Conservation (phyloP, 2,329 filamentous ascomycete genomes). For the Fusarium liriodendri region DNA sequence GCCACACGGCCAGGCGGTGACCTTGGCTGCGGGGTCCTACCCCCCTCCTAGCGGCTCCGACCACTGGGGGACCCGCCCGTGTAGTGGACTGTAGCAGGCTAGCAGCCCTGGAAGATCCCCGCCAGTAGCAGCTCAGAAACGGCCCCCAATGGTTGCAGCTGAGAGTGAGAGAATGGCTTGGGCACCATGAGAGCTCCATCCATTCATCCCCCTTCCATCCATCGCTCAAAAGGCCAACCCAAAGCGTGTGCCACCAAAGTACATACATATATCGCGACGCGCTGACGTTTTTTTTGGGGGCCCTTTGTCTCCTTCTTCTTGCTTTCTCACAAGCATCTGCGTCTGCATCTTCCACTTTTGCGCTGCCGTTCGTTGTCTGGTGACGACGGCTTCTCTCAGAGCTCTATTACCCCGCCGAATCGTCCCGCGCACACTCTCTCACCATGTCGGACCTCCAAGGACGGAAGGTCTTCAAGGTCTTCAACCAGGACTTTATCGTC, state of each 20-base stretch:
- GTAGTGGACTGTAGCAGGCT: constrained; percentile 1
- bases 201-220: constrained; percentile 26
- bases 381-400: constrained; percentile 4
- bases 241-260: constrained; percentile 20
- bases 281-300: constrained; percentile 18
- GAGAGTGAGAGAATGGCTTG: not conserved
- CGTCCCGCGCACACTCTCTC: constrained; percentile 21
- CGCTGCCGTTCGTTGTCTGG: not conserved
- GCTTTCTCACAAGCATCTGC: constrained; percentile 10
- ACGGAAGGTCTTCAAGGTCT: constrained; percentile 98
- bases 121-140: constrained; percentile 18
- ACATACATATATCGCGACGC: constrained; percentile 44
- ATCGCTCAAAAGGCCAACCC: not conserved
- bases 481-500: constrained; percentile 99
- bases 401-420: constrained; percentile 29
- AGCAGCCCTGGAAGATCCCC: constrained; percentile 32
- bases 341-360: not conserved
- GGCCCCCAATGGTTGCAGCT: constrained; percentile 26
- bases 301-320: constrained; percentile 30
- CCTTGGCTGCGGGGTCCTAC: constrained; percentile 37
- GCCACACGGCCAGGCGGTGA: constrained; percentile 39
- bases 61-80: constrained; percentile 32
- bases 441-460: constrained; percentile 56
- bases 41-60: constrained; percentile 35
- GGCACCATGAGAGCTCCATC: constrained; percentile 23